Evolutionary conservation across 257 asterid genomes (phyloP), one percentile per base, ranked within the genome.

Genomic region (Capsicum pubescens): DNA sequence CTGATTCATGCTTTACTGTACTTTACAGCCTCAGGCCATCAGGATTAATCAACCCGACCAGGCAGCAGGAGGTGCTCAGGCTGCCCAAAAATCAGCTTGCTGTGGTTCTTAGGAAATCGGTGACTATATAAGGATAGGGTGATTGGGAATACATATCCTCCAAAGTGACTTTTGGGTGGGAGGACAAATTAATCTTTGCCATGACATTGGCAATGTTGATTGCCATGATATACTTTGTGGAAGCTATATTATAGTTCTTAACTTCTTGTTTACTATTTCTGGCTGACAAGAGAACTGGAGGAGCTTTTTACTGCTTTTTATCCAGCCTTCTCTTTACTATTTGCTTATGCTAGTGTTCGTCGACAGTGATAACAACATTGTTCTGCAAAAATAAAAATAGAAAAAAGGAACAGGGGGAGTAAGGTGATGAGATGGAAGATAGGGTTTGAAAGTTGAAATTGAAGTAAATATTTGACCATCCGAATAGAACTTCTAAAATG

Each of bases 21-120:
- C 13, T 0, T 42, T 88, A 86, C 87, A 90, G 92, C 89, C 91
- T 48, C 71, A 86, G 69, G 81, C 90, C 72, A 82, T 90, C 81
- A 90, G 66, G 84, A 88, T 90, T 83, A 88, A 85, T 82, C 90
- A 87, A 85, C 66, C 88, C 9, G 89, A 85, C 77, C 87, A 74
- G 26, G 83, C 88, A 50, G 86, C 61, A 16, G 86, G 88, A 55
- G 74, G 77, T 16, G 83, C 83, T 42, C 84, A 48, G 58, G 55
- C 68, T 42, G 80, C 87, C 79, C 88, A 88, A 80, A 90, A 84
- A 82, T 87, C 92, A 50, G 86, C 91, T 19, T 90, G 92, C 82
- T 90, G 91, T 17, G 88, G 91, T 72, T 85, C 88, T 50, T 88
- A 80, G 61, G 69, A 66, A 68, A 44, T 56, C 52, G 16, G 66